These are phyloP conservation scores for Penicillium rolfsii DNA, from an alignment of 2,329 filamentous ascomycete genomes.

Conservation along the genomic window DNA sequence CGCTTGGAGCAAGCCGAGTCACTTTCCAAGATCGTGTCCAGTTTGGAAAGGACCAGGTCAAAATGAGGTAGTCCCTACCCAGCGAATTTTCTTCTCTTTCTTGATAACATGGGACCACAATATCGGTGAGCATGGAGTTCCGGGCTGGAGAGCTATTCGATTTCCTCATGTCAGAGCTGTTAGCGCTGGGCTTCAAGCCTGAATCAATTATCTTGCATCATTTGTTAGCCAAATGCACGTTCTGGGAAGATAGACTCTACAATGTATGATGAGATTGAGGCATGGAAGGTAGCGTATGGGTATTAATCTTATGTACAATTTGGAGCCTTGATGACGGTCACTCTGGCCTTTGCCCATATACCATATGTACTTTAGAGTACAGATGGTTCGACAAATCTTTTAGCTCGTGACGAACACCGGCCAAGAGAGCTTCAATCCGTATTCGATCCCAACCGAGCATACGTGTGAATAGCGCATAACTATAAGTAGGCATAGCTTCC, in stretches of 20 bases:
- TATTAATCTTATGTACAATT: conserved; percentile 6
- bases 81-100: neutral
- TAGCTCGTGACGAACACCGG: conserved; percentile 44
- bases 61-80: neutral
- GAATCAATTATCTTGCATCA: neutral
- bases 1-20: conserved; percentile 18
- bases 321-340: neutral
- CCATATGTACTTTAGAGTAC: conserved; percentile 38
- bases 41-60: conserved; percentile 14
- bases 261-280: neutral
- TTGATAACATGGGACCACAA: neutral
- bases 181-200: neutral
- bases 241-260: too few species aligned
- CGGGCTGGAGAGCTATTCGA: neutral
- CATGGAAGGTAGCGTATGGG: neutral
- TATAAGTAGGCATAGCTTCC: conserved; percentile 41
- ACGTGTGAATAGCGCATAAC: conserved; percentile 44
- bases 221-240: neutral
- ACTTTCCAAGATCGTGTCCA: conserved; percentile 17
- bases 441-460: conserved; percentile 42
- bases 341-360: conserved; percentile 36
- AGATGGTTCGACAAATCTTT: conserved; percentile 42
- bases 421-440: conserved; percentile 45
- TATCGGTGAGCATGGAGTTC: neutral
- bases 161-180: neutral